These are phyloP conservation scores for Aegilops speltoides DNA, from an alignment of 176 grass and related monocot genomes.

Conservation along the genomic window DNA sequence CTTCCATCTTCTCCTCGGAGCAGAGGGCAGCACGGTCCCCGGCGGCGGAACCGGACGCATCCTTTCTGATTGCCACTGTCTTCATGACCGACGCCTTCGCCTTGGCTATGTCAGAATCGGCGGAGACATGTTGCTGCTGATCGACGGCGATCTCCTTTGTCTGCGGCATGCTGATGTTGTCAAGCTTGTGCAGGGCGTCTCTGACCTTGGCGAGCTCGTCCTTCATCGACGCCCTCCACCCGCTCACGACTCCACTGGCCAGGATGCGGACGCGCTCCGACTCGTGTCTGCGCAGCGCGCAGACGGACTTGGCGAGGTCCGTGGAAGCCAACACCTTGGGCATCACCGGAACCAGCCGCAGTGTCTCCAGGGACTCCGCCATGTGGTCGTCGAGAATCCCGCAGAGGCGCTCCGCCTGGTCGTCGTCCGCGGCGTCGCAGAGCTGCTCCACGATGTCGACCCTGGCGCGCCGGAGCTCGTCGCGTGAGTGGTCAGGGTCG, in stretches of 20 bases:
- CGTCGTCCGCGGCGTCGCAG: neutral
- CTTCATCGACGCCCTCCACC: neutral
- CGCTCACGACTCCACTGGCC: neutral
- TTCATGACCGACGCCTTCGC: too few species aligned
- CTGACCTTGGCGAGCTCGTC: neutral
- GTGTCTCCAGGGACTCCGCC: neutral
- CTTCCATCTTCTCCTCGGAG: too few species aligned
- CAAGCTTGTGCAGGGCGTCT: neutral
- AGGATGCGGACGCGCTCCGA: conserved; percentile 2
- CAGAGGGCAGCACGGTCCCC: too few species aligned
- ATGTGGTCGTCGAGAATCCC: neutral
- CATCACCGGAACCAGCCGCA: neutral
- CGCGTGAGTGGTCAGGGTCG: neutral
- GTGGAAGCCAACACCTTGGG: neutral
- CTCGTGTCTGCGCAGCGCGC: neutral
- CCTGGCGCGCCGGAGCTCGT: neutral
- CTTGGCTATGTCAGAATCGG: neutral
- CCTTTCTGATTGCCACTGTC: too few species aligned
- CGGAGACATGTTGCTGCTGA: too few species aligned
- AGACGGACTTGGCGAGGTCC: neutral
- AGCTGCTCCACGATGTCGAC: neutral
- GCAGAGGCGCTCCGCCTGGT: neutral
- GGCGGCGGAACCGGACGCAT: too few species aligned
- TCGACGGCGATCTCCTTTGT: too few species aligned
- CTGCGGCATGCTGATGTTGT: neutral